Percentiles rank a stretch among this genome's conserved stretches.
Evolutionary conservation across 208 protist species (phyloP).

Genomic region (Zelonia costaricensis): DNA sequence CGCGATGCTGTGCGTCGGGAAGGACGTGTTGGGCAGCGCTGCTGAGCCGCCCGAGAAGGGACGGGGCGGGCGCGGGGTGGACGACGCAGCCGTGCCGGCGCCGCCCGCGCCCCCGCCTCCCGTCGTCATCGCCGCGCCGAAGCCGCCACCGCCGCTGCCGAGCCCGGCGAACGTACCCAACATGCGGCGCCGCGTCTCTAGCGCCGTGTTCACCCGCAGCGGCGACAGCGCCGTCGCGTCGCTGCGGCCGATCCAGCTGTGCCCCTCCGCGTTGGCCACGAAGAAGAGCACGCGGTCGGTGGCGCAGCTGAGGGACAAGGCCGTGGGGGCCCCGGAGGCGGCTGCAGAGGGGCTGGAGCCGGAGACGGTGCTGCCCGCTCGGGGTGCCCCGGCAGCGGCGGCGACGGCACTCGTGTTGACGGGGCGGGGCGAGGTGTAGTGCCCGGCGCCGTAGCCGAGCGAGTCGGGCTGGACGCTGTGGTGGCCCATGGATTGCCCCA

Average conservation of each 20-base stretch:
- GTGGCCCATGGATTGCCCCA: neutral
- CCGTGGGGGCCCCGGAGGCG: conserved; percentile 18
- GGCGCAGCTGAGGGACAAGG: conserved; percentile 65
- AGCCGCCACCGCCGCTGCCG: neutral
- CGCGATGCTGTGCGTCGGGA: conserved; percentile 8
- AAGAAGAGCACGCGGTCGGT: conserved; percentile 46
- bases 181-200: conserved; percentile 8
- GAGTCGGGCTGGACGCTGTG: neutral
- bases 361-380: neutral
- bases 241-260: conserved; percentile 35
- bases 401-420: conserved; percentile 2
- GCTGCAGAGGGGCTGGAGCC: no score
- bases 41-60: conserved; percentile 6
- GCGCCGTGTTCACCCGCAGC: conserved; percentile 16
- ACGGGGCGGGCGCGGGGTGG: conserved; percentile 3
- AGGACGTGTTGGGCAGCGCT: conserved; percentile 8
- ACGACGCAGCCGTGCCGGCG: conserved; percentile 4
- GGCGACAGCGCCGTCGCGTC: conserved; percentile 16
- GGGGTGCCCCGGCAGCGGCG: neutral
- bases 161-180: no score
- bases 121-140: neutral
- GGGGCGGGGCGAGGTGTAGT: no score
- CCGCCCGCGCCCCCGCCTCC: neutral
- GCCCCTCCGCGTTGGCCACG: conserved; percentile 21
- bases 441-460: no score